Evolutionary conservation across 129 eudicot genomes (phyloP), one percentile per base, ranked within the genome.

Genomic region (Centella asiatica): DNA sequence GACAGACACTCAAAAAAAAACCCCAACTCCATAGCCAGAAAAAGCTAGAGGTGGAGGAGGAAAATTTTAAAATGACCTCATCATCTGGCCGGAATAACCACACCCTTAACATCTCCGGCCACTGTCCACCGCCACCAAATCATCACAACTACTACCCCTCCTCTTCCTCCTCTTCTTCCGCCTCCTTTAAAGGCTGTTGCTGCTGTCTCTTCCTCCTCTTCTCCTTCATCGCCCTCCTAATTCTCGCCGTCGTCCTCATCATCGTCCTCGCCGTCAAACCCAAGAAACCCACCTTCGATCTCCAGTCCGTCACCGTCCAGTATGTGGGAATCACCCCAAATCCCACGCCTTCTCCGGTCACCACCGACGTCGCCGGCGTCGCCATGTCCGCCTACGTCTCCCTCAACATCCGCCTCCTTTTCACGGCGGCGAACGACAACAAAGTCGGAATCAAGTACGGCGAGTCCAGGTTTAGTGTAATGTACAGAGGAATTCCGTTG

Each of bases 141-240:
- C 57, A 52, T 69, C 79, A 69, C 55, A 77, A 52, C 75, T 67
- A 74, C 66, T 76, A 71, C 47, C 82, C 86, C 8, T 9, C 73
- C 24, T 69, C 73, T 59, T 74, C 89, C 10, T 50, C 79, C 32
- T 69, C 87, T 68, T 84, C 97, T 64, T 22, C 85, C 45, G 89
- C 98, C 62, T 78, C 94, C 5, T 49, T 93, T 65, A 84, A 82
- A 68, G 99, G 99, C 77, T 93, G 99, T 64, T 87, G 96, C 77
- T 93, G 99, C 75, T 93, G 95, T 55, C 88, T 93, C 65, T 72
- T 87, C 76, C 95, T 93, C 71, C 80, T 93, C 64, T 82, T 93
- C 81, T 81, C 95, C 66, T 85, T 92, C 84, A 79, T 92, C 63
- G 72, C 76, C 18, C 92, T 93, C 66, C 83, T 87, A 66, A 48